phyloP scores from a whole-genome alignment of 2,329 filamentous ascomycete species.

The Xylariales sp. region DNA sequence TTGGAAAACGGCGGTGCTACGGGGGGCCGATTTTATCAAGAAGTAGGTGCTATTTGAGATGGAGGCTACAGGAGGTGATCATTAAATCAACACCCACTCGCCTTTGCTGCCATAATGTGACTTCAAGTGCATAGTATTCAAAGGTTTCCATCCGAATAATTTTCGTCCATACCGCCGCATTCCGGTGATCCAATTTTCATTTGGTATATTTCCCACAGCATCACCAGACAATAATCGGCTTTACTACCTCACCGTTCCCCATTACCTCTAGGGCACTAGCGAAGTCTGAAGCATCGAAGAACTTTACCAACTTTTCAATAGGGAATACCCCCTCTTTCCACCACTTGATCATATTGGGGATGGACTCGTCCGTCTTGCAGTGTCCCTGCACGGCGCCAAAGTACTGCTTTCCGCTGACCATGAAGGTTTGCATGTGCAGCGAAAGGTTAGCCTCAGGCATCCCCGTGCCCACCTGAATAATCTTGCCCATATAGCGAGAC shows the following conservation, averaged over 20 bases:
- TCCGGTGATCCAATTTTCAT: too few relatives aligned
- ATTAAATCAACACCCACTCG: too few relatives aligned
- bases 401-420: slow-evolving; percentile 42
- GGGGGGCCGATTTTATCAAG: too few relatives aligned
- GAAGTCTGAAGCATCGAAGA: slow-evolving; percentile 12
- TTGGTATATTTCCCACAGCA: too few relatives aligned
- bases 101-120: too few relatives aligned
- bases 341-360: slow-evolving; percentile 18
- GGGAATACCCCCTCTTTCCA: slow-evolving; percentile 15
- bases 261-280: slow-evolving; percentile 11
- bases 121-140: too few relatives aligned
- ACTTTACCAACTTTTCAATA: slow-evolving; percentile 12
- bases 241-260: slow-evolving; percentile 12
- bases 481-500: slow-evolving; percentile 38
- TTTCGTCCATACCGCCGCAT: too few relatives aligned
- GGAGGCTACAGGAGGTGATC: too few relatives aligned
- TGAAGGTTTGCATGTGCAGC: slow-evolving; percentile 38
- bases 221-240: slow-evolving; percentile 15
- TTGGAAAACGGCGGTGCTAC: too few relatives aligned
- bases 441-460: slow-evolving; percentile 35
- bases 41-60: too few relatives aligned
- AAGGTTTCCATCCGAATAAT: too few relatives aligned
- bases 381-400: slow-evolving; percentile 31
- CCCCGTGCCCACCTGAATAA: slow-evolving; percentile 46
- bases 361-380: slow-evolving; percentile 34